Evolutionary conservation across 2,329 filamentous ascomycete species (phyloP), one percentile per base, ranked within the genome.

Genomic region (Bipolaris gigantea): DNA sequence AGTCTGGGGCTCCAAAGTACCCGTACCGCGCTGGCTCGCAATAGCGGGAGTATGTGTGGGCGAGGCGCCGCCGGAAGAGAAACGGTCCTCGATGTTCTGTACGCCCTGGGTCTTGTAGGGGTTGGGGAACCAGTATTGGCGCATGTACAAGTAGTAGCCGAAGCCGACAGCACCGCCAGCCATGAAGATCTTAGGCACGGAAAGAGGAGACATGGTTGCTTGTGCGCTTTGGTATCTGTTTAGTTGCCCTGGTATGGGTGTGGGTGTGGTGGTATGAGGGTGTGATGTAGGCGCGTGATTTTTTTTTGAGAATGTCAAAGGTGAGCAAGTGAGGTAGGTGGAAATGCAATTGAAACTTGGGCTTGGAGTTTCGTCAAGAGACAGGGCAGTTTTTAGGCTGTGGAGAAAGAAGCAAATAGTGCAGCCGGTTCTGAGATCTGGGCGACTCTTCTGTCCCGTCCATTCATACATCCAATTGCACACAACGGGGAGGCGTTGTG

Each of bases 71-170:
- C 66, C 72, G 10, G 70, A 50, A 3, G 68, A 64, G 54, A 62
- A 74, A 21, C 70, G 64, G 44, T 71, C 63, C 50, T 72, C 72
- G 38, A 74, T 67, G 52, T 72, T 72, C 58, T 71, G 58, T n/a
- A 67, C 55, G 32, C 57, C 71, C 36, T 63, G 60, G 23, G 72
- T 74, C 62, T 73, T 72, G 63, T 72, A 72, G 10, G 71, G 68
- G 56, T 74, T 71, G 48, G 70, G 69, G 65, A 71, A 73, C 72
- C 71, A 73, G 61, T 73, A 71, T 48, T 66, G 66, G 52, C 71
- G 65, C 68, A 73, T 73, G 56, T 66, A 64, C 47, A 73, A 60
- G 61, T 73, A 70, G 63, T 74, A 74, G 46, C 60, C 61, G 56
- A 73, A 69, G 53, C 72, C 71, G 15, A 70, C 64, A 47, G 64